These are phyloP conservation scores for Aureobasidium sp. DNA, from an alignment of 2,329 filamentous ascomycete species.

Conservation along the genomic window DNA sequence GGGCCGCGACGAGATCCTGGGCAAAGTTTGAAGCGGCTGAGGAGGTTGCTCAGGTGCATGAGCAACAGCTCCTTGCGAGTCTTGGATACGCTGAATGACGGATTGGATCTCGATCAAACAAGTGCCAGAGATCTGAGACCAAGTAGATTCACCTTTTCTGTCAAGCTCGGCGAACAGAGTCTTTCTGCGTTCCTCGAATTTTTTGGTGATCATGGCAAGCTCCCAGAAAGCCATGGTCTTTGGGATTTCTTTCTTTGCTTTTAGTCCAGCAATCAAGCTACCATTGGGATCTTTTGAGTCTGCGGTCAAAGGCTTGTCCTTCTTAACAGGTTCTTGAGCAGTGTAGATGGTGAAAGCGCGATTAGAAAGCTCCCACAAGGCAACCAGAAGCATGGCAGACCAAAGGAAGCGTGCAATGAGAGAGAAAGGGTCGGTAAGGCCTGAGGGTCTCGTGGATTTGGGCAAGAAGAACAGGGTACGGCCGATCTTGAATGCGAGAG, in stretches of 20 bases:
- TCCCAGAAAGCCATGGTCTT: conserved; percentile 91
- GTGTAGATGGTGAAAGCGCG: conserved; percentile 72
- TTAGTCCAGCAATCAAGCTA: conserved; percentile 74
- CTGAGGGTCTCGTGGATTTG: conserved; percentile 50
- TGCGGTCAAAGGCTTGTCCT: conserved; percentile 70
- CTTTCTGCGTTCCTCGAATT: conserved; percentile 66
- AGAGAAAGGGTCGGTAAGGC: conserved; percentile 49
- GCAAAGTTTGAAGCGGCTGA: conserved; percentile 1
- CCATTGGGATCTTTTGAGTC: conserved; percentile 79
- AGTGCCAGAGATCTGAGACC: conserved; percentile 65
- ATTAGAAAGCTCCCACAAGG: conserved; percentile 72
- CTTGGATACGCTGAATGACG: conserved; percentile 59
- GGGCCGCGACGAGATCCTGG: conserved; percentile 23
- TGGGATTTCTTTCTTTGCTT: conserved; percentile 69
- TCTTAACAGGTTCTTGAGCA: conserved; percentile 72
- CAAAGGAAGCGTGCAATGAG: conserved; percentile 41
- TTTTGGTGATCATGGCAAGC: conserved; percentile 66
- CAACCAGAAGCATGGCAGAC: conserved; percentile 57
- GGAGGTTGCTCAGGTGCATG: conserved; percentile 14
- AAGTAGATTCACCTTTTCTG: conserved; percentile 65
- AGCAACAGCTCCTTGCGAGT: conserved; percentile 21
- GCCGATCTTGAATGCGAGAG: conserved; percentile 59
- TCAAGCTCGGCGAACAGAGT: conserved; percentile 83
- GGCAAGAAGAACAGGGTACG: conserved; percentile 69
- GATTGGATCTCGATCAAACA: conserved; percentile 62